Conservation (phyloP, 2,329 filamentous ascomycete species). For the Apiospora hydei region DNA sequence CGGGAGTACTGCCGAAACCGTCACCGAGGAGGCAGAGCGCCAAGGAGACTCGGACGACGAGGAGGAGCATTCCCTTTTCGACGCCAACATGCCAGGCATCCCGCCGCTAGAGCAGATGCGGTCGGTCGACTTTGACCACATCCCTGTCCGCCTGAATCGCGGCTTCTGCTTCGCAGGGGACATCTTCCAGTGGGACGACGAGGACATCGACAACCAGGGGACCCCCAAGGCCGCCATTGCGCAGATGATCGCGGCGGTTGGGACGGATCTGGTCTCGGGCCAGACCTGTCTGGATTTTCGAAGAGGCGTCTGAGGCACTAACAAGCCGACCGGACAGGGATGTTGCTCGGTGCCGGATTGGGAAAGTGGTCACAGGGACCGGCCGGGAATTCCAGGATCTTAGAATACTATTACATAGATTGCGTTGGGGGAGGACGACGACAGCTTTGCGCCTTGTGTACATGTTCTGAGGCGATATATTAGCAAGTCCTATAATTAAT, state of each 20-base stretch:
- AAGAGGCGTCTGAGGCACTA: slow-evolving; percentile 11
- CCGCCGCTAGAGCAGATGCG: slow-evolving; percentile 61
- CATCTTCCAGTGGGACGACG: slow-evolving; percentile 63
- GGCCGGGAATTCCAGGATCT: background rate
- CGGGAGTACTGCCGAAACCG: slow-evolving; percentile 8
- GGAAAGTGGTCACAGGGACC: background rate
- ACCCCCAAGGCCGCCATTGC: slow-evolving; percentile 69
- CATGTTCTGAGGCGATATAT: background rate
- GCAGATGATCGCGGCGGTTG: slow-evolving; percentile 72
- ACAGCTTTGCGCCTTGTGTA: background rate
- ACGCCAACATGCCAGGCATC: slow-evolving; percentile 72
- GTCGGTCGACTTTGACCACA: slow-evolving; percentile 63
- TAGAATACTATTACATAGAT: background rate
- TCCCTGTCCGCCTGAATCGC: slow-evolving; percentile 58
- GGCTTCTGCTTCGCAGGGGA: slow-evolving; percentile 39
- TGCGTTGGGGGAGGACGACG: too few relatives aligned
- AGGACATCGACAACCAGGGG: slow-evolving; percentile 55
- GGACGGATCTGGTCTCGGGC: slow-evolving; percentile 62
- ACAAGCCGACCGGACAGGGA: background rate
- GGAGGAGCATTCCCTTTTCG: slow-evolving; percentile 54
- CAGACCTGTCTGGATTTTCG: slow-evolving; percentile 64
- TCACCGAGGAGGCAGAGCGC: slow-evolving; percentile 27
- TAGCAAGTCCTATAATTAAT: background rate
- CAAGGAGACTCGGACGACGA: slow-evolving; percentile 30
- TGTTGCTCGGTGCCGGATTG: slow-evolving; percentile 1